phyloP scores from a whole-genome alignment of 257 asterid species.

The Solanum ossicruentum region DNA sequence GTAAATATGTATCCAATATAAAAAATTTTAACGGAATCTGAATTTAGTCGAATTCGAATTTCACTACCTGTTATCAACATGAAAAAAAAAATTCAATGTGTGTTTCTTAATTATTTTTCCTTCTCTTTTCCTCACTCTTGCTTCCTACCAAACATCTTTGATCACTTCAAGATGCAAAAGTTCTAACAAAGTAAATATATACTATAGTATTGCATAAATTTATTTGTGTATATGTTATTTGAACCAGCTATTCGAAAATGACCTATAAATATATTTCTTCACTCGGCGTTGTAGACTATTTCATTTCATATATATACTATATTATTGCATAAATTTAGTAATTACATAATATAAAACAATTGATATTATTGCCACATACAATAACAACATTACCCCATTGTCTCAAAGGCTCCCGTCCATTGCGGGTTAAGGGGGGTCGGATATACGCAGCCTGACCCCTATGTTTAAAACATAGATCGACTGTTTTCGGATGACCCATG shows the following conservation, averaged over 20 bases:
- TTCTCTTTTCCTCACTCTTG: neutral
- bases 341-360: neutral
- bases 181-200: neutral
- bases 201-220: too few relatives aligned
- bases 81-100: neutral
- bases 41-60: too few relatives aligned
- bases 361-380: too few relatives aligned
- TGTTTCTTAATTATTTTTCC: neutral
- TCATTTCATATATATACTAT: neutral
- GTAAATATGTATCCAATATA: too few relatives aligned
- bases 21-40: too few relatives aligned
- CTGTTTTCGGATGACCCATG: too few relatives aligned
- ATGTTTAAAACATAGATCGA: too few relatives aligned
- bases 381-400: too few relatives aligned
- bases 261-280: neutral
- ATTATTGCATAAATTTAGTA: neutral
- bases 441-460: too few relatives aligned
- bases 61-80: too few relatives aligned
- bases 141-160: neutral
- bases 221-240: neutral
- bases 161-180: neutral
- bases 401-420: too few relatives aligned
- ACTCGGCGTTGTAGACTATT: neutral
- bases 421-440: too few relatives aligned
- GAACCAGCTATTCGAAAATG: neutral